Percentiles rank a stretch among this genome's conserved stretches.
Evolutionary conservation across 768 basidiomycete genomes (phyloP).

Genomic region (Fibroporia radiculosa): DNA sequence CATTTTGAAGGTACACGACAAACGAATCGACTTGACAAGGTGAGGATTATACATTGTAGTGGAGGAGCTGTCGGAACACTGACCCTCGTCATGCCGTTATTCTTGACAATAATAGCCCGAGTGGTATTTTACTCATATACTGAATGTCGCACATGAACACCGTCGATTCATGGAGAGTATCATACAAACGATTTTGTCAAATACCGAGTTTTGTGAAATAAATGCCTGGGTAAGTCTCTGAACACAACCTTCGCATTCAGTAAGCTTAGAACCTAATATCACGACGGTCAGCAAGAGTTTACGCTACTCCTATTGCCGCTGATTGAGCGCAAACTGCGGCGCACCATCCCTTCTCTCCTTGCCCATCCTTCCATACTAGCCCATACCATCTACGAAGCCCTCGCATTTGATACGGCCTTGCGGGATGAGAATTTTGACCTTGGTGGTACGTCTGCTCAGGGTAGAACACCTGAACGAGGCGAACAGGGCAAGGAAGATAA

Average conservation of each 20-base stretch:
- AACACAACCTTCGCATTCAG: background rate
- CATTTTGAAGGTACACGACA: slow-evolving; percentile 85
- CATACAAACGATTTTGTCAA: slow-evolving; percentile 61
- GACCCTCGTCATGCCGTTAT: background rate
- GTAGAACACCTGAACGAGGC: too few relatives aligned
- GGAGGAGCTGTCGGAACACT: background rate
- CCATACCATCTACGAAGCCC: slow-evolving; percentile 90
- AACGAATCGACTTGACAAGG: slow-evolving; percentile 94
- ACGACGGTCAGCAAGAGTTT: slow-evolving; percentile 64
- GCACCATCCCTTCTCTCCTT: slow-evolving; percentile 66
- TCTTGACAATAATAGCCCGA: slow-evolving; percentile 92
- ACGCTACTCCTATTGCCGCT: slow-evolving; percentile 70
- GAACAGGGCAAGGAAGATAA: slow-evolving; percentile 20
- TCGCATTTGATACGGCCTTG: slow-evolving; percentile 78
- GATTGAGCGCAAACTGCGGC: slow-evolving; percentile 65
- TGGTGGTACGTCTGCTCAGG: slow-evolving; percentile 42
- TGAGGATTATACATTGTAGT: slow-evolving; percentile 17
- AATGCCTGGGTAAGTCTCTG: slow-evolving; percentile 59
- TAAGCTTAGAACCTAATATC: background rate
- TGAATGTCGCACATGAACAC: slow-evolving; percentile 84
- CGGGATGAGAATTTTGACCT: slow-evolving; percentile 67
- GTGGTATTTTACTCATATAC: slow-evolving; percentile 92
- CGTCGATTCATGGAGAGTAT: slow-evolving; percentile 68
- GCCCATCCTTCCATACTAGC: slow-evolving; percentile 80
- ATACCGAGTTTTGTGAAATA: slow-evolving; percentile 54